A percentile compares a stretch with the other conserved stretches of the same genome.
These are phyloP conservation scores for Tilletia horrida DNA, from an alignment of 1,284 basidiomycete species.

Conservation along the genomic window DNA sequence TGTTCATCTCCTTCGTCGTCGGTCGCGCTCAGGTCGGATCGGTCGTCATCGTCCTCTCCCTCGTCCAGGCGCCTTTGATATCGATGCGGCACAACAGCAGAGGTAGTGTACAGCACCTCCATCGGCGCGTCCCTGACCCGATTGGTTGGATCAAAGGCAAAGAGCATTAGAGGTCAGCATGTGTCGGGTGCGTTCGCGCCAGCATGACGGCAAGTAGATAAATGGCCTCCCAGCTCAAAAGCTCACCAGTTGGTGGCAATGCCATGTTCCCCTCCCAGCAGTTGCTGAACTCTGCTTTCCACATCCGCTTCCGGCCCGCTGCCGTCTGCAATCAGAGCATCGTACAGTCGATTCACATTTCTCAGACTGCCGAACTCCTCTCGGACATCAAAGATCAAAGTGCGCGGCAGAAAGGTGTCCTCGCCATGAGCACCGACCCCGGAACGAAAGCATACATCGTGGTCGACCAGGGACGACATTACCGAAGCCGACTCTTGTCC, in stretches of 20 bases:
- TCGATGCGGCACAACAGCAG: slow-evolving; percentile 16
- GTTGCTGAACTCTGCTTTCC: too few species aligned
- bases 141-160: background rate
- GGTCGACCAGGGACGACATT: slow-evolving; percentile 37
- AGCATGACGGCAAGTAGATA: too few species aligned
- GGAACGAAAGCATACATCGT: slow-evolving; percentile 44
- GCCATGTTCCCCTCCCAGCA: too few species aligned
- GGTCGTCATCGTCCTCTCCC: slow-evolving; percentile 26
- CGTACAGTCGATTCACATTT: slow-evolving; percentile 37
- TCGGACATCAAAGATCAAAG: slow-evolving; percentile 45
- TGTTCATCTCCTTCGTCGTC: slow-evolving; percentile 20
- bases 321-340: slow-evolving; percentile 21
- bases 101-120: background rate
- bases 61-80: slow-evolving; percentile 33
- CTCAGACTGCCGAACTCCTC: slow-evolving; percentile 41
- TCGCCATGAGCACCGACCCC: slow-evolving; percentile 38
- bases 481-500: slow-evolving; percentile 11
- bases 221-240: too few species aligned
- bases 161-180: background rate
- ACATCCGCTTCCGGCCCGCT: too few species aligned
- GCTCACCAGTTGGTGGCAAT: too few species aligned
- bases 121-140: background rate
- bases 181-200: too few species aligned
- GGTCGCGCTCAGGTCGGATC: slow-evolving; percentile 18
- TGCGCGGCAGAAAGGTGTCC: slow-evolving; percentile 45